Conservation (phyloP, 768 basidiomycete species). For the Naganishia vishniacii region DNA sequence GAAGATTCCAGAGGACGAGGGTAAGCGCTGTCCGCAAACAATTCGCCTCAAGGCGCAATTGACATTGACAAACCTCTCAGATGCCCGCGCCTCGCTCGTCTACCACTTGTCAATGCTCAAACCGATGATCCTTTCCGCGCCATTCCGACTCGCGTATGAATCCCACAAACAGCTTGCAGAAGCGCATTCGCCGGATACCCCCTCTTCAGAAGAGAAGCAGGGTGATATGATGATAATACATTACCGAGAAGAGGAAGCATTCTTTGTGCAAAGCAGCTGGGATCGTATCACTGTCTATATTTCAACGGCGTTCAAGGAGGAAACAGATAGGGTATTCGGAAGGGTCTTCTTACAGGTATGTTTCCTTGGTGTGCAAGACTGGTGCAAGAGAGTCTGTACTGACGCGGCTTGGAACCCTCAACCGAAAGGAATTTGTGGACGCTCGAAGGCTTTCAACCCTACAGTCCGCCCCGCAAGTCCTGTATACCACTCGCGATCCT, state of each 20-base stretch:
- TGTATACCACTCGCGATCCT: conserved; percentile 89
- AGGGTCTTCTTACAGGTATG: conserved; percentile 93
- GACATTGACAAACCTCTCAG: conserved; percentile 50
- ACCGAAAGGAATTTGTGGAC: conserved; percentile 87
- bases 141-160: conserved; percentile 81
- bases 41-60: background rate
- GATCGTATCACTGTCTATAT: conserved; percentile 98
- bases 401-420: background rate
- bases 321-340: conserved; percentile 93
- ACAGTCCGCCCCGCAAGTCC: conserved; percentile 93
- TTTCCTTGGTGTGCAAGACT: background rate
- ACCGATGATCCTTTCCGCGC: conserved; percentile 87
- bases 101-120: conserved; percentile 78
- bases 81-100: conserved; percentile 71
- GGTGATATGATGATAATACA: conserved; percentile 87
- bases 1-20: conserved; percentile 69
- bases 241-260: conserved; percentile 94
- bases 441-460: conserved; percentile 87
- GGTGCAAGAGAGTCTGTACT: background rate
- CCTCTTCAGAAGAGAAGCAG: conserved; percentile 43
- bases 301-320: conserved; percentile 92
- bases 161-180: conserved; percentile 74
- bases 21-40: conserved; percentile 51
- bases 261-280: conserved; percentile 84
- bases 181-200: conserved; percentile 31